Evolutionary conservation across 257 asterid genomes (phyloP).

Genomic region (Solanum etuberosum): DNA sequence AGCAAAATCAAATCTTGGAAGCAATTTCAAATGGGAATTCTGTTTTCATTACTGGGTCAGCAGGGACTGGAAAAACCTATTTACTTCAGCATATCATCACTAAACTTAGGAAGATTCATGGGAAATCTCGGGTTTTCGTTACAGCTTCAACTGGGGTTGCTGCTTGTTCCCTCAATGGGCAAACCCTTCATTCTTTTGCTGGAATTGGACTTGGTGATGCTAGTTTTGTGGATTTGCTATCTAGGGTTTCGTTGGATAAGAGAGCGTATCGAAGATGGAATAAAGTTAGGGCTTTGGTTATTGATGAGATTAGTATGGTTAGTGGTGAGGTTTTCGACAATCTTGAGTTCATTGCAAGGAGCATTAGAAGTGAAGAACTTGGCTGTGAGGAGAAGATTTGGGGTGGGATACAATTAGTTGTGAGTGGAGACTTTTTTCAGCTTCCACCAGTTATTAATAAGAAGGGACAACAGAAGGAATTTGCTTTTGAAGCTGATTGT

Average conservation of each 20-base stretch:
- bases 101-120: slow-evolving; percentile 39
- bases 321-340: slow-evolving; percentile 36
- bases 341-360: slow-evolving; percentile 42
- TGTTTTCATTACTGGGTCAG: slow-evolving; percentile 67
- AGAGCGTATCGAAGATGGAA: slow-evolving; percentile 47
- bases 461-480: slow-evolving; percentile 17
- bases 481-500: slow-evolving; percentile 61
- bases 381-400: slow-evolving; percentile 21
- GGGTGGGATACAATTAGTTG: slow-evolving; percentile 82
- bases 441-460: slow-evolving; percentile 39
- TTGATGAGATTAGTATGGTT: slow-evolving; percentile 71
- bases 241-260: slow-evolving; percentile 23
- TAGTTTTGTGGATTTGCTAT: slow-evolving; percentile 19
- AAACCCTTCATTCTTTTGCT: slow-evolving; percentile 54
- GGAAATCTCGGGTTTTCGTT: slow-evolving; percentile 38
- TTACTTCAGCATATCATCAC: slow-evolving; percentile 35
- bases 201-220: slow-evolving; percentile 34
- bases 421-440: slow-evolving; percentile 73
- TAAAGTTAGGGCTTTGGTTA: slow-evolving; percentile 40
- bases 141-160: slow-evolving; percentile 77
- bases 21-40: slow-evolving; percentile 42
- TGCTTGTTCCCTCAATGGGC: slow-evolving; percentile 47
- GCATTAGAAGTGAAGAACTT: slow-evolving; percentile 12
- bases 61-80: slow-evolving; percentile 71
- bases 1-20: slow-evolving; percentile 40